Conservation (phyloP, 208 protist genomes). For the Novymonas esmeraldas region DNA sequence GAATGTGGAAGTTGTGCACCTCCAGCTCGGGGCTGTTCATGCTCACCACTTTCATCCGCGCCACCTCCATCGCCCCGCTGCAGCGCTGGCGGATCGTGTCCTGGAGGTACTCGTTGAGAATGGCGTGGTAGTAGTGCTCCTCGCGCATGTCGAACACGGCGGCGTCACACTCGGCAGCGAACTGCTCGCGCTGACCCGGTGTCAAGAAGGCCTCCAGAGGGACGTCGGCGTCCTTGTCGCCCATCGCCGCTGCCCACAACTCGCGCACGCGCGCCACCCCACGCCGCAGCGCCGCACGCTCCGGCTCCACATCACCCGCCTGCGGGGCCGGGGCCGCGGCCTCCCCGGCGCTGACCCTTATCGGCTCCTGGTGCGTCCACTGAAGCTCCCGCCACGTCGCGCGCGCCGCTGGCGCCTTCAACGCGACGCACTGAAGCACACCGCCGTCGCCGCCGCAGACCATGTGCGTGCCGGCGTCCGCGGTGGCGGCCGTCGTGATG, state of each 20-base stretch:
- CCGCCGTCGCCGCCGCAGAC: conserved; percentile 31
- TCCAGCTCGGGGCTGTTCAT: conserved; percentile 44
- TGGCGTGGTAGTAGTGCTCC: conserved; percentile 66
- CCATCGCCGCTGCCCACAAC: conserved; percentile 50
- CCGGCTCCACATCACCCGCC: conserved; percentile 1
- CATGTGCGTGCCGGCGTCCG: conserved; percentile 11
- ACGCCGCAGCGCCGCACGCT: conserved; percentile 3
- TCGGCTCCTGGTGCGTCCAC: conserved; percentile 23
- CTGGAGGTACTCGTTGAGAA: conserved; percentile 82
- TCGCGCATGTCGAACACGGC: conserved; percentile 65
- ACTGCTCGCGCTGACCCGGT: conserved; percentile 52
- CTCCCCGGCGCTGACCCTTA: neutral
- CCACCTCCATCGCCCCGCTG: conserved; percentile 87
- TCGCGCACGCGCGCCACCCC: conserved; percentile 41
- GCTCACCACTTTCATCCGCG: conserved; percentile 58
- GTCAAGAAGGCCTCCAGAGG: conserved; percentile 73
- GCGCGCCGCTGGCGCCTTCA: conserved; percentile 5
- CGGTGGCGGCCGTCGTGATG: conserved; percentile 36
- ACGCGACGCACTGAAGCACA: conserved; percentile 24
- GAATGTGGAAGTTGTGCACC: conserved; percentile 87
- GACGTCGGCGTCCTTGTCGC: conserved; percentile 46
- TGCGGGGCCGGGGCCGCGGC: neutral
- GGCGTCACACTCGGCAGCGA: conserved; percentile 58
- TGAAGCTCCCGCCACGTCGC: conserved; percentile 46
- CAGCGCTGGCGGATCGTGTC: conserved; percentile 66